These are phyloP conservation scores for Prunus mongolica DNA, from an alignment of 306 rosid genomes.

Conservation along the genomic window DNA sequence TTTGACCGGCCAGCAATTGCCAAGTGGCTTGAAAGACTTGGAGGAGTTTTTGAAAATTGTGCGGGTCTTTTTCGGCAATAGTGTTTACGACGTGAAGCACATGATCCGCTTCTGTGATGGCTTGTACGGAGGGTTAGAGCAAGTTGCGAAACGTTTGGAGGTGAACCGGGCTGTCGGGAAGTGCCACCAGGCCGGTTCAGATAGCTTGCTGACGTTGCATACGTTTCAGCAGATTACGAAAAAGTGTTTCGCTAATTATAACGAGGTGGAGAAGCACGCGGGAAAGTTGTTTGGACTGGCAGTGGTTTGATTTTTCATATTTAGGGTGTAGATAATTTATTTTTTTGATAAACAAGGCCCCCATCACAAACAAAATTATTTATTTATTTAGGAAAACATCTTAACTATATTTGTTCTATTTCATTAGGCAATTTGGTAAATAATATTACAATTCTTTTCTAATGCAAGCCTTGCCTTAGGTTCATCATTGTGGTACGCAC, in stretches of 20 bases:
- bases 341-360: too few relatives aligned
- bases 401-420: too few relatives aligned
- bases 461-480: too few relatives aligned
- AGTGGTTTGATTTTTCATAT: slow-evolving; percentile 11
- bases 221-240: slow-evolving; percentile 55
- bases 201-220: slow-evolving; percentile 69
- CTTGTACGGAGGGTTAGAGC: slow-evolving; percentile 66
- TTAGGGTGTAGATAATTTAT: neutral
- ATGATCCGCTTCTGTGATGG: slow-evolving; percentile 56
- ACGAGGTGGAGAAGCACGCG: slow-evolving; percentile 40
- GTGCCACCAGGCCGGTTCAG: slow-evolving; percentile 82
- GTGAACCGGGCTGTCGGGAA: slow-evolving; percentile 64
- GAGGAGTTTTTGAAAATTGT: slow-evolving; percentile 35
- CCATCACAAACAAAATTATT: too few relatives aligned
- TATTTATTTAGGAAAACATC: neutral
- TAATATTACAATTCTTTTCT: neutral
- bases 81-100: slow-evolving; percentile 60
- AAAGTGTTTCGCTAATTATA: slow-evolving; percentile 32
- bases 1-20: slow-evolving; percentile 38
- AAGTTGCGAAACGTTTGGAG: slow-evolving; percentile 43
- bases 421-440: neutral
- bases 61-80: slow-evolving; percentile 42
- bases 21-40: slow-evolving; percentile 34
- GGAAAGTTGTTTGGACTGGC: slow-evolving; percentile 64
- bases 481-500: too few relatives aligned